These are phyloP conservation scores for Zizania latifolia DNA, from an alignment of 176 grass and related monocot genomes.

Conservation along the genomic window DNA sequence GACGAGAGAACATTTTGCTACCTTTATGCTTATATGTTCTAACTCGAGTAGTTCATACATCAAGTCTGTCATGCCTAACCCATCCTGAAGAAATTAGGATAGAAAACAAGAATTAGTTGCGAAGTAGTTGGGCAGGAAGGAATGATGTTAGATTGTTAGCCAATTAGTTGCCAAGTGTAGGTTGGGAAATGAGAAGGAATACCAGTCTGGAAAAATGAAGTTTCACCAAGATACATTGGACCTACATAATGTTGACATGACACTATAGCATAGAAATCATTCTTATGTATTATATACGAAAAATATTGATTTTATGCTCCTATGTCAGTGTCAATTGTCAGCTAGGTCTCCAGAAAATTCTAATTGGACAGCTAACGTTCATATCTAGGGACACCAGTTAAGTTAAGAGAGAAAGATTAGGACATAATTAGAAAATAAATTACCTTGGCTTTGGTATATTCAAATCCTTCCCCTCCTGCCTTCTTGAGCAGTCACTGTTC, in stretches of 20 bases:
- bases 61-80: slow-evolving; percentile 30
- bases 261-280: slow-evolving; percentile 17
- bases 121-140: slow-evolving; percentile 24
- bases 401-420: neutral
- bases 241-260: slow-evolving; percentile 14
- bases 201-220: slow-evolving; percentile 24
- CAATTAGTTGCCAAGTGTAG: no score
- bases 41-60: slow-evolving; percentile 11
- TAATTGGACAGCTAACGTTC: slow-evolving; percentile 9
- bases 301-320: slow-evolving; percentile 5
- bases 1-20: neutral
- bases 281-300: slow-evolving; percentile 1
- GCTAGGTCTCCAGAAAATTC: neutral
- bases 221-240: slow-evolving; percentile 1
- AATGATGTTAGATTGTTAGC: slow-evolving; percentile 15
- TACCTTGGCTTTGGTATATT: slow-evolving; percentile 56
- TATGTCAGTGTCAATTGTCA: slow-evolving; percentile 8
- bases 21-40: neutral
- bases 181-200: slow-evolving; percentile 38
- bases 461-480: slow-evolving; percentile 41
- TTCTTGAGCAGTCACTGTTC: slow-evolving; percentile 25
- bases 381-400: neutral
- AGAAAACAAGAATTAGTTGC: slow-evolving; percentile 18
- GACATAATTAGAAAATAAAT: slow-evolving; percentile 7
- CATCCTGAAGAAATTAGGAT: slow-evolving; percentile 31